Evolutionary conservation across 1,284 basidiomycete genomes (phyloP).

Genomic region (Neonothopanus nambi): DNA sequence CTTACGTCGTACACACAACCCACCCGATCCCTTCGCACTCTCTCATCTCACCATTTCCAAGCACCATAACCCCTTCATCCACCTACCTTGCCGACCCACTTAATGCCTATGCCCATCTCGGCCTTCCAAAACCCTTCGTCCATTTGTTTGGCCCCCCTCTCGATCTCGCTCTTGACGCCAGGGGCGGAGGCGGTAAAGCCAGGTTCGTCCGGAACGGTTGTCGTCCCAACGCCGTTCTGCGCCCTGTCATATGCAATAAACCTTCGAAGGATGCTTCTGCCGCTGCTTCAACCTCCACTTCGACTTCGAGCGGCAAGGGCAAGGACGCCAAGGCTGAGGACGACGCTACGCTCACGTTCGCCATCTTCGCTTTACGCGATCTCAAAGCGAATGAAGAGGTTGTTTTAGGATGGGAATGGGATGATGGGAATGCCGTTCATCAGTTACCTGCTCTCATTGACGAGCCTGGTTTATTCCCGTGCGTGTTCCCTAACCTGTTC

Average conservation of each 20-base stretch:
- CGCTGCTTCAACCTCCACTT: too few relatives aligned
- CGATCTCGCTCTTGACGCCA: conserved; percentile 80
- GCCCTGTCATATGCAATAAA: conserved; percentile 68
- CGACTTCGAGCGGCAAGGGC: too few relatives aligned
- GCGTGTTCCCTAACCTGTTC: conserved; percentile 29
- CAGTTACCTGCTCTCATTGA: conserved; percentile 72
- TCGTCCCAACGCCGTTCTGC: conserved; percentile 85
- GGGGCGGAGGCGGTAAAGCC: conserved; percentile 74
- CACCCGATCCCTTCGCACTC: conserved; percentile 45
- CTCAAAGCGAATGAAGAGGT: conserved; percentile 85
- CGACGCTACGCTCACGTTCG: conserved; percentile 66
- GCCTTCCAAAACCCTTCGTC: conserved; percentile 78
- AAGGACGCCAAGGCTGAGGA: too few relatives aligned
- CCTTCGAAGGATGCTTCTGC: conserved; percentile 20
- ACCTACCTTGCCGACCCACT: conserved; percentile 65
- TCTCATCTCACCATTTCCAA: conserved; percentile 58
- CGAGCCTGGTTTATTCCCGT: conserved; percentile 56
- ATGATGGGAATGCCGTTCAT: conserved; percentile 89
- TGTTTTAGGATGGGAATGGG: conserved; percentile 95
- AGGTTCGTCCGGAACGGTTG: conserved; percentile 86
- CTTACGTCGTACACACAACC: conserved; percentile 52
- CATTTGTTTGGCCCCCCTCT: conserved; percentile 81
- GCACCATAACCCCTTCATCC: conserved; percentile 59
- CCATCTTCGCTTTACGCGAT: conserved; percentile 80
- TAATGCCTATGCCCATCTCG: conserved; percentile 70